Base-by-base conservation (phyloP, 2,329 filamentous ascomycete genomes). In the Emmonsiellopsis sp. region DNA sequence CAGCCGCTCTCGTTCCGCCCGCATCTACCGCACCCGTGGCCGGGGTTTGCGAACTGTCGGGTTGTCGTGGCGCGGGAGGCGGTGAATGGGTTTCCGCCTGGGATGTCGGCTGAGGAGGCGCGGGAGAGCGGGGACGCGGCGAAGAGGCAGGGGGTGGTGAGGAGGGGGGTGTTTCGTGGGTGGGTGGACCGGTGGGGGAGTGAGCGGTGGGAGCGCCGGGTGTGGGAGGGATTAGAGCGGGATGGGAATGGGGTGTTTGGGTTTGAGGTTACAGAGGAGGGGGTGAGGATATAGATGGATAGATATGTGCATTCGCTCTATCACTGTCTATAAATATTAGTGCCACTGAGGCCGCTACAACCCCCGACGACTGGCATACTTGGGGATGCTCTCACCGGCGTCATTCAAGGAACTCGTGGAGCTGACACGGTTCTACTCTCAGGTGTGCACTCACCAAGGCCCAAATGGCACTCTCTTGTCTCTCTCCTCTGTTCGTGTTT, bases 1-100 rank as follows among this genome's bases (percentile, higher is more conserved):
- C 17, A 17, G 2, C 17, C 17, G 17, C 17, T 27, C 27, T 66
- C 66, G 2, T 65, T 71, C 51, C 65, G 63, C 11, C 61, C 66
- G 11, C 61, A 63, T 48, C 63, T 72, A 8, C 69, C 70, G 2
- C 55, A 65, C 5, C 69, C 71, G 0, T 74, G 71, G 72, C 66
- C 65, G 1, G 56, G 57, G 0, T 71, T 72, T 42, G 64, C 72
- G 2, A 64, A 62, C 1, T 51, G 74, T 42, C 64, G 70, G 11
- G 55, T 74, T 3, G 61, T 68, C n/a, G 63, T 72, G 60, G 62
- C 62, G 5, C 44, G 65, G 2, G 57, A 64, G 1, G 66, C 70
- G 52, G 69, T 68, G 2, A 58, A 63, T 27, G 21, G 21, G 21
- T 27, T 27, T 27, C 21, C 21, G 21, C 21, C 21, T 5, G 21